Conservation (phyloP, 1,139 yeast species). For the Arxiozyma telluris region DNA sequence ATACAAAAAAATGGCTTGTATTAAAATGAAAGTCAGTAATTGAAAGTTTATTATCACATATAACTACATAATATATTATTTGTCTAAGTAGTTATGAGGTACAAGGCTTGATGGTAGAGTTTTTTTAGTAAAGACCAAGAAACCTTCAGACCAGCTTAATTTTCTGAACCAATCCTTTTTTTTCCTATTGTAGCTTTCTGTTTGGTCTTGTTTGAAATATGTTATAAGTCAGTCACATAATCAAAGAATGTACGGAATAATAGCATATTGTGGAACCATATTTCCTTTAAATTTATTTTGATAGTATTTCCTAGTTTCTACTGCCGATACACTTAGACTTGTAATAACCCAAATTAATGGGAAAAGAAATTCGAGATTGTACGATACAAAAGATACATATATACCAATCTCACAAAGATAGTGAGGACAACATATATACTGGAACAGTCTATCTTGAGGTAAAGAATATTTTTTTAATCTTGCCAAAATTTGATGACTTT, state of each 20-base stretch:
- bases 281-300: slow-evolving; percentile 26
- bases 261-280: slow-evolving; percentile 25
- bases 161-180: too few species aligned
- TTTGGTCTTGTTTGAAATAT: neutral
- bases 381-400: slow-evolving; percentile 38
- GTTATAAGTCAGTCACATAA: neutral
- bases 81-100: neutral
- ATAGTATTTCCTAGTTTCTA: slow-evolving; percentile 51
- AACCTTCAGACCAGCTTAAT: neutral
- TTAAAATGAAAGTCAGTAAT: neutral
- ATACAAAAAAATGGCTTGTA: too few species aligned
- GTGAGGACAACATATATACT: slow-evolving; percentile 60
- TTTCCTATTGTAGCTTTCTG: neutral
- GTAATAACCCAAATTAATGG: slow-evolving; percentile 49
- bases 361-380: slow-evolving; percentile 19
- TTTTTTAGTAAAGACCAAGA: too few species aligned
- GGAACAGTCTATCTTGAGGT: slow-evolving; percentile 50
- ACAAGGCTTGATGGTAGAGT: too few species aligned
- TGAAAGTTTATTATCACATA: neutral
- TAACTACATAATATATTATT: too few species aligned
- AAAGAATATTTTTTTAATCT: slow-evolving; percentile 54
- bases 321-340: slow-evolving; percentile 56
- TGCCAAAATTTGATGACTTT: slow-evolving; percentile 54
- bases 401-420: slow-evolving; percentile 67
- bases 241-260: slow-evolving; percentile 36